Conservation (phyloP, 2,329 filamentous ascomycete species). For the Aspergillus uvarum region DNA sequence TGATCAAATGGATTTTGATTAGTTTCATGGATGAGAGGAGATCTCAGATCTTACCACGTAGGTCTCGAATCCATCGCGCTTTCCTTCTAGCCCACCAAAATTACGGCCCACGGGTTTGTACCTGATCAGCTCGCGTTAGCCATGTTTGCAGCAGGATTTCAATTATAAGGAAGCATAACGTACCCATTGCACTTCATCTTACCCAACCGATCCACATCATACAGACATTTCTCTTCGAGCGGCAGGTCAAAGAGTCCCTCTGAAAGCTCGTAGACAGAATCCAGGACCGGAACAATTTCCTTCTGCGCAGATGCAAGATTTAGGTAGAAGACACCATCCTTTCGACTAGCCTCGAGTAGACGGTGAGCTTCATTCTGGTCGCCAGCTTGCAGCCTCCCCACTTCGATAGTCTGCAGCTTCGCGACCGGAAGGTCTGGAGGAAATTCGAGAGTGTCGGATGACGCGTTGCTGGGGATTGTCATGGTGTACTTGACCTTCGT, state of each 20-base stretch:
- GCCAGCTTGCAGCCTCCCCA: not conserved
- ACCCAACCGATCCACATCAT: not conserved
- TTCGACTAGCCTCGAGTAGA: not conserved
- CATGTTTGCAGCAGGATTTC: not conserved
- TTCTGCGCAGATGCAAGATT: not conserved
- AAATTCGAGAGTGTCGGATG: not conserved
- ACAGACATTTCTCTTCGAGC: not conserved
- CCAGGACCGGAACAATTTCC: not conserved
- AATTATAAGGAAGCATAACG: not conserved
- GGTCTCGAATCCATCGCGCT: not conserved
- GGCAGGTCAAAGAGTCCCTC: not conserved
- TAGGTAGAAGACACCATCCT: not conserved
- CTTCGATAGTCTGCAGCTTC: not conserved
- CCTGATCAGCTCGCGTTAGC: not conserved
- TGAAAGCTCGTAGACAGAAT: not conserved
- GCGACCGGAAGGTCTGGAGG: not conserved
- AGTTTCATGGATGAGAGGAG: not conserved
- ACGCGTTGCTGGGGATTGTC: not conserved
- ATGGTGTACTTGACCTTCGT: not conserved
- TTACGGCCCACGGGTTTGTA: not conserved
- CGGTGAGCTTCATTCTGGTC: not conserved
- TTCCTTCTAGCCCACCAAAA: not conserved
- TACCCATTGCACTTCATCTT: not conserved
- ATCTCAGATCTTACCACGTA: not conserved
- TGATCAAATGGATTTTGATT: too few species aligned